Base-by-base conservation (phyloP, 2,329 filamentous ascomycete species). In the Dactylellina leptospora region DNA sequence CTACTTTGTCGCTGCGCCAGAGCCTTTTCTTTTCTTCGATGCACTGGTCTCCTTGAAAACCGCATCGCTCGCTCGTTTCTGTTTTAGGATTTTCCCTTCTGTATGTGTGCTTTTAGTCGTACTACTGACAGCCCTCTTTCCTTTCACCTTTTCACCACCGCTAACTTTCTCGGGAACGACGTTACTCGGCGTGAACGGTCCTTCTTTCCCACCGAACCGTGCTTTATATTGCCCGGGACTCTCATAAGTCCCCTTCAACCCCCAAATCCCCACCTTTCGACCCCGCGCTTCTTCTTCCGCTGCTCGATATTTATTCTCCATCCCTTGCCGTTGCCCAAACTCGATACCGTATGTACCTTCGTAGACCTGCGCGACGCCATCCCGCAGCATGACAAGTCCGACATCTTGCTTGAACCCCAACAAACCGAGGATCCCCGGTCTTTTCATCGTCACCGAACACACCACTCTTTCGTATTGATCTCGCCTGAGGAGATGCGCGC, bases 391-490 rank as follows among this genome's bases (percentile, higher is more conserved):
- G 79, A 96, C 90, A 72, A 93, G 81, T 2, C 93, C 92, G 3
- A 99, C 90, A 79, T 99, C 93, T 66, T 85, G 86, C 75, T 87
- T 87, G 70, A 91, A 83, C 8, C 91, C 80, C 76, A 87, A 80
- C 53, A 80, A 85, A 6, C 69, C 69, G n/a, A 73, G 55, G 3
- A 73, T 68, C 3, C 69, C 69, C 54, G 78, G 78, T 62, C 84
- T 85, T 50, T 91, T 85, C 28, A 93, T 86, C 77, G 87, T 91
- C 0, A 93, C 93, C 0, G 91, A 95, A 13, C 89, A 92, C 1
- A 99, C 92, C 4, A 96, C 87, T 47, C 95, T 88, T 75, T 93
- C 90, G 80, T 97, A 99, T 78, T 97, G 95, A 79, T 99, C 96
- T 58, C 88, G 86, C 70, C 87, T 88, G 80, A 93, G 91, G 55